Percentiles rank a stretch among this genome's conserved stretches.
phyloP scores from a whole-genome alignment of 306 rosid genomes.

The Phaseolus lunatus region DNA sequence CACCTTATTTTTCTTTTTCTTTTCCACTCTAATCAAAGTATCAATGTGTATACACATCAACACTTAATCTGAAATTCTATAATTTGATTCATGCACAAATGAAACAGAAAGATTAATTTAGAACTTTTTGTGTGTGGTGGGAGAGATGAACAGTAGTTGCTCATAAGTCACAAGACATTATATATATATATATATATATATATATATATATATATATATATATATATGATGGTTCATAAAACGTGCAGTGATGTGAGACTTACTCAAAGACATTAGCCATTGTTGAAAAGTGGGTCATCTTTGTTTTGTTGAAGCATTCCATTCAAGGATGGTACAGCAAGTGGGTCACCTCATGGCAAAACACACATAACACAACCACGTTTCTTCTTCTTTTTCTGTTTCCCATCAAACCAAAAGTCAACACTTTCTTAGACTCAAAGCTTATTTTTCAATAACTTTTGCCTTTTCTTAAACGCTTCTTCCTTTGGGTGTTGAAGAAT shows the following conservation, averaged over 20 bases:
- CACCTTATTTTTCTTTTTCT: no score
- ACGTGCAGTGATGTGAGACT: slow-evolving; percentile 43
- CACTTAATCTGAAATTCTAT: no score
- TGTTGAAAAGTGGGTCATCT: slow-evolving; percentile 41
- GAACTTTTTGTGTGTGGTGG: background rate
- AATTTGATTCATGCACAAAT: no score
- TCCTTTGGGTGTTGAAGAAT: slow-evolving; percentile 35
- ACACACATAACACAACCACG: slow-evolving; percentile 24
- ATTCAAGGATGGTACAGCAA: slow-evolving; percentile 41
- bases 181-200: no score
- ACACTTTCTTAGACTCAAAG: slow-evolving; percentile 35
- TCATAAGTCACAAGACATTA: slow-evolving; percentile 5
- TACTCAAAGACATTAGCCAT: slow-evolving; percentile 19
- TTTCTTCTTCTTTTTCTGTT: background rate
- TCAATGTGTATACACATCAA: no score
- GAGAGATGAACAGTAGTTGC: slow-evolving; percentile 32
- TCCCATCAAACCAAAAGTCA: slow-evolving; percentile 15
- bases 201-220: no score
- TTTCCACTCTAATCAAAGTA: no score
- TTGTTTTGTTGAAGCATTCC: slow-evolving; percentile 51
- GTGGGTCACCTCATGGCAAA: slow-evolving; percentile 28
- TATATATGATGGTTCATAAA: no score
- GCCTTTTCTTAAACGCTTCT: slow-evolving; percentile 38
- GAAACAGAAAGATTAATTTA: background rate
- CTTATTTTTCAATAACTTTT: slow-evolving; percentile 23